These are phyloP conservation scores for Ottelia alismoides DNA, from an alignment of 106 monocot species.

Conservation along the genomic window DNA sequence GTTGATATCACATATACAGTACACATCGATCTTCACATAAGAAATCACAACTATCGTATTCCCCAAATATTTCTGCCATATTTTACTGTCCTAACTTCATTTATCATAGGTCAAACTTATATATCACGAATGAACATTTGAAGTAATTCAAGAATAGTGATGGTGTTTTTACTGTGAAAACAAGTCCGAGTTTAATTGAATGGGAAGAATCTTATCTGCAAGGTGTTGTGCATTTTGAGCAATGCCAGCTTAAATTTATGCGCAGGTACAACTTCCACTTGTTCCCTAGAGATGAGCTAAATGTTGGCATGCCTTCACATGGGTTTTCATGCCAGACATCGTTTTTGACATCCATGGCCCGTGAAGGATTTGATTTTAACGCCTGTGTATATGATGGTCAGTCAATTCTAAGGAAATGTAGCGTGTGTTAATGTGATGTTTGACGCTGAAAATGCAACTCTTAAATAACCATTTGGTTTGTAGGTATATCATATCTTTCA, in stretches of 20 bases:
- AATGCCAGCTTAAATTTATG: background rate
- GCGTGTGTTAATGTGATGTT: background rate
- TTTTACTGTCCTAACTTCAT: no score
- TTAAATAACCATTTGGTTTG: background rate
- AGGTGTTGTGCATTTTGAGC: background rate
- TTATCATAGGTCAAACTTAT: no score
- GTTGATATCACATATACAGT: no score
- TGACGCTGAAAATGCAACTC: background rate
- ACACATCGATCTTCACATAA: no score
- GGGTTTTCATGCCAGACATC: conserved; percentile 84
- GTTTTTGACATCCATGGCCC: conserved; percentile 71
- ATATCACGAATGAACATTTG: no score
- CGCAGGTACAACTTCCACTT: conserved; percentile 89
- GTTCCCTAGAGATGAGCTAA: conserved; percentile 82
- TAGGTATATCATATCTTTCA: conserved; percentile 88
- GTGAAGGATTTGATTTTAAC: conserved; percentile 94
- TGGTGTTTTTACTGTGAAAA: no score
- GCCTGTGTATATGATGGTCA: conserved; percentile 75
- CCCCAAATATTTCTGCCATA: no score
- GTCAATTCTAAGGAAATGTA: background rate
- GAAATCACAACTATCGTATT: no score
- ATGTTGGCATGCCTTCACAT: conserved; percentile 74
- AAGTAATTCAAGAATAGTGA: no score
- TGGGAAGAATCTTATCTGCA: no score
- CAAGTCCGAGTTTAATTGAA: no score